Evolutionary conservation across 2,329 filamentous ascomycete genomes (phyloP).

Genomic region (Calonectria hawksworthii): DNA sequence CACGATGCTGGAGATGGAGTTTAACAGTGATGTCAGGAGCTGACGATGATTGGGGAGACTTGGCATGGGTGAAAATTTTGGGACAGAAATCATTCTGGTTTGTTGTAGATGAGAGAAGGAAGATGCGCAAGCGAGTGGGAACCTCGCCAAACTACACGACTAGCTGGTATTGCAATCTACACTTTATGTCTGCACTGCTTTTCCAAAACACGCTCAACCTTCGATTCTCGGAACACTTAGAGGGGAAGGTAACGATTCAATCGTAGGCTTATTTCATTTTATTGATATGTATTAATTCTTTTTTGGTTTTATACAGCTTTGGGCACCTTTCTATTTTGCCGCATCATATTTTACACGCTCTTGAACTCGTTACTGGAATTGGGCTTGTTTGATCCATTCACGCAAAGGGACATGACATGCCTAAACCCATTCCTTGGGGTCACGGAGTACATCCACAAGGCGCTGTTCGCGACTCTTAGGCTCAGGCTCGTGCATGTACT

Average conservation of each 20-base stretch:
- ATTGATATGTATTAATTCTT: slow-evolving; percentile 18
- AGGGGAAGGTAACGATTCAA: background rate
- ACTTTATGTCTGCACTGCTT: no score
- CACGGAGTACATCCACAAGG: slow-evolving; percentile 78
- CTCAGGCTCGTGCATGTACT: slow-evolving; percentile 92
- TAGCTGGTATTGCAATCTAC: background rate
- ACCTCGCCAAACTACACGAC: background rate
- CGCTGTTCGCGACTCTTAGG: slow-evolving; percentile 83
- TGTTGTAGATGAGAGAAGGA: slow-evolving; percentile 5
- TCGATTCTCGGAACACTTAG: background rate
- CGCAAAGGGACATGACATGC: background rate
- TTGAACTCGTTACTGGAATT: slow-evolving; percentile 30
- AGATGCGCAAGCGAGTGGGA: background rate
- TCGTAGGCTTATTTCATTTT: background rate
- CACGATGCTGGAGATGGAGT: slow-evolving; percentile 51
- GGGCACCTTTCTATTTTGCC: slow-evolving; percentile 37
- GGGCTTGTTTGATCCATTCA: background rate
- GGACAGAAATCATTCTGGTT: slow-evolving; percentile 8
- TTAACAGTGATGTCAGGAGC: slow-evolving; percentile 65
- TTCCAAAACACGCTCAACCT: no score
- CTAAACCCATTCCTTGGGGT: slow-evolving; percentile 77
- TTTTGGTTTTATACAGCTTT: slow-evolving; percentile 32
- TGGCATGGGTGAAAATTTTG: slow-evolving; percentile 35
- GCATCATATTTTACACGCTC: slow-evolving; percentile 38
- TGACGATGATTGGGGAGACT: slow-evolving; percentile 54